A percentile compares a stretch with the other conserved stretches of the same genome.
Evolutionary conservation across 441 rosid species (phyloP).

Genomic region (Croton laevigatus): DNA sequence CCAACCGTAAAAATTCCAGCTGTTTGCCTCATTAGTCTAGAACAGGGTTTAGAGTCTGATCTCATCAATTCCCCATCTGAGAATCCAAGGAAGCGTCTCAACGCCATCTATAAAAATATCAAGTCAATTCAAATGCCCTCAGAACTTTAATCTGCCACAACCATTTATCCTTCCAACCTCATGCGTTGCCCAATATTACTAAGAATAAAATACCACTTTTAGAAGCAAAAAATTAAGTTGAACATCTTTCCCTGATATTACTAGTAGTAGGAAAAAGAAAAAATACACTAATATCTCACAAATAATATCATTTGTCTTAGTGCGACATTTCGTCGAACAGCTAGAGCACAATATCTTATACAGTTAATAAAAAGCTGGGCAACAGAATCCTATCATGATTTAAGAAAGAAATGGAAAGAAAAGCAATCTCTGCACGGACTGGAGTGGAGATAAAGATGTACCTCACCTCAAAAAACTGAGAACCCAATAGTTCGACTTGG

Average conservation of each 20-base stretch:
- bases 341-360: neutral
- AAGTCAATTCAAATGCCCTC: neutral
- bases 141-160: neutral
- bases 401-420: neutral
- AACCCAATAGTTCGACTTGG: no score
- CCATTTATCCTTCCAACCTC: neutral
- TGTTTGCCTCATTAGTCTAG: conserved; percentile 85
- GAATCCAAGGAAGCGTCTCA: conserved; percentile 60
- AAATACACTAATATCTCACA: neutral
- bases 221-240: neutral
- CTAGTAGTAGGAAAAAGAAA: neutral
- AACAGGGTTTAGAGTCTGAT: conserved; percentile 84
- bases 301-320: neutral
- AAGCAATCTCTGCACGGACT: neutral
- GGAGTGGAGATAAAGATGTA: neutral
- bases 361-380: neutral
- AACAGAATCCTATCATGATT: neutral
- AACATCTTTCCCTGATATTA: neutral
- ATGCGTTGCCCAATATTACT: neutral
- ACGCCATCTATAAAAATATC: conserved; percentile 40
- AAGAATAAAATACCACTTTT: neutral
- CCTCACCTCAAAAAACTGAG: neutral
- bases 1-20: conserved; percentile 66
- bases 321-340: conserved; percentile 39
- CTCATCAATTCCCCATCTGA: conserved; percentile 89